Evolutionary conservation across 192 early-diverging fungal genomes (phyloP).

Genomic region (Rhizophagus sp.): DNA sequence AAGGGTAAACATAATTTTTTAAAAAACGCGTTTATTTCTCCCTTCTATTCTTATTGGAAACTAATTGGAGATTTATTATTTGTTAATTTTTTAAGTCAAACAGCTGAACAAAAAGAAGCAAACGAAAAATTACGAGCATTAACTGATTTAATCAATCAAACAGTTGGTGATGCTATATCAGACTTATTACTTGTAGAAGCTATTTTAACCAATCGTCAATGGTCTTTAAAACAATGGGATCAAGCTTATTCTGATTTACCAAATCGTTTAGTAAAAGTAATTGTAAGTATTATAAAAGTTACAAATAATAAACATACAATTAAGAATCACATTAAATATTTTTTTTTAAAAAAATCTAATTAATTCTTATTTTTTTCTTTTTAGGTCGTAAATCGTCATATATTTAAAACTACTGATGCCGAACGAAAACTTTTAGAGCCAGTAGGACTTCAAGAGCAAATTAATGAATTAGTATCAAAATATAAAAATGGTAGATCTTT

Average conservation of each 20-base stretch:
- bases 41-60: neutral
- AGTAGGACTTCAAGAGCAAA: conserved; percentile 80
- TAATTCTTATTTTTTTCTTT: neutral
- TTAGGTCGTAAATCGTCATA: conserved; percentile 69
- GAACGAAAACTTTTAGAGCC: conserved; percentile 91
- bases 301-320: neutral
- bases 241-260: conserved; percentile 92
- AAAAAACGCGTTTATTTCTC: neutral
- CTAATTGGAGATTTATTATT: neutral
- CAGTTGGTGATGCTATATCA: conserved; percentile 97
- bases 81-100: conserved; percentile 45
- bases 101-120: conserved; percentile 76
- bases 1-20: conserved; percentile 52
- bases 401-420: conserved; percentile 96
- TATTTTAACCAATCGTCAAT: conserved; percentile 81
- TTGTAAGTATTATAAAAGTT: conserved; percentile 52
- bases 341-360: neutral
- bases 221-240: conserved; percentile 88
- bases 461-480: conserved; percentile 83
- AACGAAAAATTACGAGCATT: conserved; percentile 78
- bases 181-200: conserved; percentile 96
- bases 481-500: conserved; percentile 89
- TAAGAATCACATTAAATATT: conserved; percentile 1
- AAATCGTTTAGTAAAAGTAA: conserved; percentile 95
- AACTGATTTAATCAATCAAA: conserved; percentile 96